phyloP scores from a whole-genome alignment of 192 early-diverging fungal species.

The Entomortierella beljakovae region DNA sequence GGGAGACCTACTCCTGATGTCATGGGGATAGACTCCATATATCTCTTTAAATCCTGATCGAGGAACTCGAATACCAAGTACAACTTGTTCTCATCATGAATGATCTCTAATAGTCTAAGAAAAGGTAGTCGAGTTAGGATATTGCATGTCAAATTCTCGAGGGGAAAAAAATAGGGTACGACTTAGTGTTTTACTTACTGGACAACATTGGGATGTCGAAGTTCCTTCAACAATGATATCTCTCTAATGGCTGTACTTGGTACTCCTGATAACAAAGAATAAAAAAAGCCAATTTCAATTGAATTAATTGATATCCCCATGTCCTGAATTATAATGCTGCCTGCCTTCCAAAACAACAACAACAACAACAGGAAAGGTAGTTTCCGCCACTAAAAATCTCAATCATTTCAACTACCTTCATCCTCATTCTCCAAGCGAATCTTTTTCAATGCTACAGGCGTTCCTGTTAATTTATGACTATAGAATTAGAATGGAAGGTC shows the following conservation, averaged over 20 bases:
- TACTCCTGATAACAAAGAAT: constrained; percentile 66
- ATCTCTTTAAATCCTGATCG: constrained; percentile 72
- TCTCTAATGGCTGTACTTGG: constrained; percentile 81
- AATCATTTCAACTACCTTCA: constrained; percentile 52
- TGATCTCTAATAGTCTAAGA: constrained; percentile 84
- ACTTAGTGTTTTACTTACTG: constrained; percentile 71
- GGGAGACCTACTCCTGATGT: constrained; percentile 5
- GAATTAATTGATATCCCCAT: background rate
- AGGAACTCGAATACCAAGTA: constrained; percentile 97
- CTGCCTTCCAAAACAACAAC: too few species aligned
- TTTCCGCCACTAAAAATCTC: background rate
- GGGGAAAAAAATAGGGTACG: too few species aligned
- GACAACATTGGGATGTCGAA: constrained; percentile 78
- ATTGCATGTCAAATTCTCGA: background rate
- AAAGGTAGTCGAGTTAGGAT: constrained; percentile 31
- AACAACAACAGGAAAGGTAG: too few species aligned
- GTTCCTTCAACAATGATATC: constrained; percentile 82
- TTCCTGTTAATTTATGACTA: constrained; percentile 60
- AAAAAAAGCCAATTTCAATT: constrained; percentile 2
- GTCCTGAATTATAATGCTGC: background rate
- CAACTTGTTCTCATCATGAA: constrained; percentile 86
- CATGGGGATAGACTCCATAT: constrained; percentile 17
- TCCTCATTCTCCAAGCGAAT: constrained; percentile 75
- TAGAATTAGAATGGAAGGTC: background rate
- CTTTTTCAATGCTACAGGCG: constrained; percentile 81